Conservation (phyloP, 139 green algal species). For the Tetradesmus obliquus region DNA sequence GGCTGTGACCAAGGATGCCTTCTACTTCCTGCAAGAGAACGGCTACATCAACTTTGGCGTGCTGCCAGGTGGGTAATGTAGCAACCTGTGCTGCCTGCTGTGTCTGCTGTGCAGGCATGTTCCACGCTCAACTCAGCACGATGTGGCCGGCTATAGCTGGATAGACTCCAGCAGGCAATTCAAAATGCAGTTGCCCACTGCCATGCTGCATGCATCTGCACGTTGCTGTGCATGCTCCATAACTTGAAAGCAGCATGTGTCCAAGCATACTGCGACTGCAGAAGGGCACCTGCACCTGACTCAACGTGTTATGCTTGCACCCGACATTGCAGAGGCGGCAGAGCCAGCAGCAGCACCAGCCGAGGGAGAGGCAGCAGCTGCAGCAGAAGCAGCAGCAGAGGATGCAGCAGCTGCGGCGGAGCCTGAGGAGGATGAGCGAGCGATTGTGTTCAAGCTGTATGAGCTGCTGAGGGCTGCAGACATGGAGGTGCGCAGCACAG, state of each 20-base stretch:
- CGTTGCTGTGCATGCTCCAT: no score
- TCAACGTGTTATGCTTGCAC: neutral
- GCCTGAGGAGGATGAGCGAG: conserved; percentile 19
- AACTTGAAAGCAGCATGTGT: neutral
- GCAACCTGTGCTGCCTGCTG: conserved; percentile 25
- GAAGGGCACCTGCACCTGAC: neutral
- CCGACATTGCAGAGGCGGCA: neutral
- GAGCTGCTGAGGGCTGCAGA: conserved; percentile 54
- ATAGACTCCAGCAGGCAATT: no score
- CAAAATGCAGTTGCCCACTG: no score
- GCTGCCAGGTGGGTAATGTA: conserved; percentile 28
- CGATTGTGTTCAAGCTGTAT: conserved; percentile 57
- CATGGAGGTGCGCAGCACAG: conserved; percentile 46
- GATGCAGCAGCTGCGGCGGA: neutral
- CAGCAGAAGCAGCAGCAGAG: neutral
- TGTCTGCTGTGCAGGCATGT: neutral
- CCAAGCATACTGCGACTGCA: neutral
- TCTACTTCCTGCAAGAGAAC: conserved; percentile 72
- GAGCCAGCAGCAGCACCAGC: neutral
- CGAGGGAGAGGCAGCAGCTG: neutral
- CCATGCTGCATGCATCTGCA: no score
- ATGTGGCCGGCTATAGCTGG: no score
- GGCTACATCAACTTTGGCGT: conserved; percentile 83
- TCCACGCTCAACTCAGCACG: no score
- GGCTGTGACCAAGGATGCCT: conserved; percentile 51